Evolutionary conservation across 768 basidiomycete genomes (phyloP).

Genomic region (Termitomyces sp.): DNA sequence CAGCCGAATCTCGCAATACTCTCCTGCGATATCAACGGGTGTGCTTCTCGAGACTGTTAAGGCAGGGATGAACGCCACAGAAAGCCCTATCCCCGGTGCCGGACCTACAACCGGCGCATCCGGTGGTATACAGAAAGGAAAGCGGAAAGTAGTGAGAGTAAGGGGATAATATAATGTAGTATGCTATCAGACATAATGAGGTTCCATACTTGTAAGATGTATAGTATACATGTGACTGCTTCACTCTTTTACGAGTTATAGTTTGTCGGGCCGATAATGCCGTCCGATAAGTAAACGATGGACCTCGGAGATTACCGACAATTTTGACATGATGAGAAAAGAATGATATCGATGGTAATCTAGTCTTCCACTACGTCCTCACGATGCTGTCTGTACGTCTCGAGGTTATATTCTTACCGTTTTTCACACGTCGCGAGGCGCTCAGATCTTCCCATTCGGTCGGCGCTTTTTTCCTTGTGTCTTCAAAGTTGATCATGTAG

Average conservation of each 20-base stretch:
- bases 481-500: background rate
- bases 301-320: slow-evolving; percentile 13
- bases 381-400: background rate
- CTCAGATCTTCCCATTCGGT: background rate
- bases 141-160: slow-evolving; percentile 77
- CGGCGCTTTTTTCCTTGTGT: background rate
- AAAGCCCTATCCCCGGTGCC: slow-evolving; percentile 35
- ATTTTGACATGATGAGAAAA: background rate
- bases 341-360: background rate
- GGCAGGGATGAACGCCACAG: slow-evolving; percentile 76
- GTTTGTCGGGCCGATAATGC: background rate
- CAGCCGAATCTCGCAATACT: slow-evolving; percentile 74
- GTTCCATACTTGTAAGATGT: slow-evolving; percentile 1
- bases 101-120: slow-evolving; percentile 32
- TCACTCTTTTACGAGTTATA: too few species aligned
- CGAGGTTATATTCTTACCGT: background rate
- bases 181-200: background rate
- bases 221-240: background rate
- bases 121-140: slow-evolving; percentile 60
- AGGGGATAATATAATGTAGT: slow-evolving; percentile 38
- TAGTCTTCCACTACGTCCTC: background rate
- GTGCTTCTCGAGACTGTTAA: slow-evolving; percentile 82
- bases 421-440: background rate
- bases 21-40: slow-evolving; percentile 72
- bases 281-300: too few species aligned